Evolutionary conservation across 805 yeast species (phyloP), one percentile per base, ranked within the genome.

Genomic region (Ascoidea tarda): DNA sequence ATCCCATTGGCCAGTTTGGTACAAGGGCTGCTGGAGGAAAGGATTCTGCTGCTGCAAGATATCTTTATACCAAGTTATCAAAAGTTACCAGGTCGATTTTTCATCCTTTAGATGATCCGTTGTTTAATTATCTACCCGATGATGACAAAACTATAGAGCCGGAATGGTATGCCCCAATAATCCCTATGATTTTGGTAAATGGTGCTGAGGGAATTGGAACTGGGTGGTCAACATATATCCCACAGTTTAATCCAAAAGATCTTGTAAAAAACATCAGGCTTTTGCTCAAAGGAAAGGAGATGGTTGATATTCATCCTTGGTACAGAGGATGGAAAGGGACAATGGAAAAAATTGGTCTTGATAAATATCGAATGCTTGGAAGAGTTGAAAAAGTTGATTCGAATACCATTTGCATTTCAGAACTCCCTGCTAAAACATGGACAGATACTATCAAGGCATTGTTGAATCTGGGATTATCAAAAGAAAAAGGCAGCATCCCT

Each of bases 191-290:
- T n/a, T 73, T 93, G 56, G 96, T 93, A 5, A 93, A 93, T 63
- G 99, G 99, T 54, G 76, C 91, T 6, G 99, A 93, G 68, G 99
- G 99, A 71, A 93, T 93, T 66, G 99, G 99, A 57, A 90, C 99
- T 49, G 99, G 99, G 59, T 93, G 98, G 97, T 87, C 96, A 58
- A 89, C 98, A 1, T 81, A 79, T 56, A 84, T 93, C 57, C 99
- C 99, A 1, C 81, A 87, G 46, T 91, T 78, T 69, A 89, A 93
- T 64, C 99, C 99, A 0, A 60, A 66, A 12, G 98, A 91, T 63
- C 72, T 93, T 55, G 88, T 88, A 32, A 70, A 67, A 2, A 93
- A 93, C 60, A 70, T 93, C 38, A 78, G 79, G 54, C 78, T 77
- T 46, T 63, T 93, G 60, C 81, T 93, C 88, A 71, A 74, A 16